A percentile compares a stretch with the other conserved stretches of the same genome.
phyloP scores from a whole-genome alignment of 176 grass and related monocot genomes.

The Miscanthus lutarioriparius region DNA sequence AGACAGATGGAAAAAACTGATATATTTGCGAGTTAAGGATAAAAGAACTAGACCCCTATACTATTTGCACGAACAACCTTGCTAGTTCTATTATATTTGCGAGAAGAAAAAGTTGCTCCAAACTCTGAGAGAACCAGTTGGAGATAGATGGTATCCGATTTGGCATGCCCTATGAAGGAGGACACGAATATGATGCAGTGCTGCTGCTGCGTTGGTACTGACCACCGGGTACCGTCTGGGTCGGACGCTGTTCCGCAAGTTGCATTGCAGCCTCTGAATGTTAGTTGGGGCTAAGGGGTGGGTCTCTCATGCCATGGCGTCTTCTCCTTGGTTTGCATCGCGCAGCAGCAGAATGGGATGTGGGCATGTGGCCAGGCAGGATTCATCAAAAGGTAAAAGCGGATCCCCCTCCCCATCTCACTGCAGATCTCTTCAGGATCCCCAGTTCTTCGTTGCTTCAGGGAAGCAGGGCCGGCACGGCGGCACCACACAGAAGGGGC shows the following conservation, averaged over 20 bases:
- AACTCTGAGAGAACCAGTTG: background rate
- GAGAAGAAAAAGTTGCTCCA: background rate
- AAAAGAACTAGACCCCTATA: too few species aligned
- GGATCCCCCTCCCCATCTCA: background rate
- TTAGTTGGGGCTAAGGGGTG: conserved; percentile 30
- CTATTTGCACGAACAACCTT: too few species aligned
- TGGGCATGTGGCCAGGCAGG: background rate
- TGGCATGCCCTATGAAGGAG: conserved; percentile 23
- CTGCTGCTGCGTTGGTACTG: background rate
- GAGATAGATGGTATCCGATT: conserved; percentile 39
- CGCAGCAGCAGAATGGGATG: conserved; percentile 6
- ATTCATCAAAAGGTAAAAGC: conserved; percentile 42
- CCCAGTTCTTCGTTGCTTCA: background rate
- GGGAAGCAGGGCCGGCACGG: background rate
- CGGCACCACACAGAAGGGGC: background rate
- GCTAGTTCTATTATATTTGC: background rate
- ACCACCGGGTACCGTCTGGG: background rate
- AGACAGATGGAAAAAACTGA: too few species aligned
- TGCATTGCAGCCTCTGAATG: conserved; percentile 40
- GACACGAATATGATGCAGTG: background rate
- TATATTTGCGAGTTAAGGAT: too few species aligned
- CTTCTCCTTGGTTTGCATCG: conserved; percentile 50
- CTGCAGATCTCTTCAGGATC: conserved; percentile 47
- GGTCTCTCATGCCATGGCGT: conserved; percentile 6
- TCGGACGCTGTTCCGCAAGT: conserved; percentile 15